These are phyloP conservation scores for Plantago ovata DNA, from an alignment of 257 asterid genomes.

Conservation along the genomic window DNA sequence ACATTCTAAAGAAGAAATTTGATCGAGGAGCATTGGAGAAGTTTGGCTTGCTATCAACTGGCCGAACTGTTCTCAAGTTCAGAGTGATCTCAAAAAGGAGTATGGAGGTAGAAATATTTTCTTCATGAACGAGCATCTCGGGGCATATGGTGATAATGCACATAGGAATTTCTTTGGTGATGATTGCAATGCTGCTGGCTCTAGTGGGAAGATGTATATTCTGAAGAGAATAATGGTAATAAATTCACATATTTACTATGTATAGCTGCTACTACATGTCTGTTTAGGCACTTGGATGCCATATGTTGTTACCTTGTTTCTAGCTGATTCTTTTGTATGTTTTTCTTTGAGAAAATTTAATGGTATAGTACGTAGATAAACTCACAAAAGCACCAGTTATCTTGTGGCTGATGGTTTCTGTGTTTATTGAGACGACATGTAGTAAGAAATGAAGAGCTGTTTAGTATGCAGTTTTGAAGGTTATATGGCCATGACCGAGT, in stretches of 20 bases:
- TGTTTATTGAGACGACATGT: no score
- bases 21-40: conserved; percentile 98
- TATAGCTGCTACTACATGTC: neutral
- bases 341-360: neutral
- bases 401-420: no score
- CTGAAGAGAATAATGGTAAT: conserved; percentile 96
- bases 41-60: conserved; percentile 98
- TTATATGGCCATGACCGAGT: no score
- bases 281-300: neutral
- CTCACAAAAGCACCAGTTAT: neutral
- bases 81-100: conserved; percentile 33
- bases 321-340: neutral
- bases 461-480: no score
- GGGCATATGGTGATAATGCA: conserved; percentile 36
- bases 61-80: conserved; percentile 77
- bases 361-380: neutral
- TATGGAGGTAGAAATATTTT: conserved; percentile 29
- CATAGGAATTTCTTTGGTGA: conserved; percentile 30
- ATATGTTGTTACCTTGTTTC: no score
- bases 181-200: conserved; percentile 38
- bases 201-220: conserved; percentile 64
- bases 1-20: conserved; percentile 89
- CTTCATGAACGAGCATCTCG: conserved; percentile 25
- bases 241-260: conserved; percentile 7
- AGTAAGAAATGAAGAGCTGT: no score